These are phyloP conservation scores for Raphanus raphanistrum DNA, from an alignment of 345 rosid genomes.

Conservation along the genomic window DNA sequence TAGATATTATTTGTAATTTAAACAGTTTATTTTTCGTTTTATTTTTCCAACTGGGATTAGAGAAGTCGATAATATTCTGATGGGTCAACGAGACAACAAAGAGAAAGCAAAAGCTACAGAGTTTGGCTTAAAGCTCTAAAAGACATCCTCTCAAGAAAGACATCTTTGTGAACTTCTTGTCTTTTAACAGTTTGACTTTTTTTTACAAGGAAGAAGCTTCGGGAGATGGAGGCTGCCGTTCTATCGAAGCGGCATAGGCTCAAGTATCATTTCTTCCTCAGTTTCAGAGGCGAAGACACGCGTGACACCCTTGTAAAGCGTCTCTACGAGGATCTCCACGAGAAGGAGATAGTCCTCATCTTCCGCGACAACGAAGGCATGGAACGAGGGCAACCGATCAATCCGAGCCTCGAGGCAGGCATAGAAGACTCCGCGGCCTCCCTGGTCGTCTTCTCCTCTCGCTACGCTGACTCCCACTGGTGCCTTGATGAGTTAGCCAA, in stretches of 20 bases:
- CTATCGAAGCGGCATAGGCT: slow-evolving; percentile 30
- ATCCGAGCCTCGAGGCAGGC: slow-evolving; percentile 36
- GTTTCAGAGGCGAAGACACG: slow-evolving; percentile 60
- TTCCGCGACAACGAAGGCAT: slow-evolving; percentile 39
- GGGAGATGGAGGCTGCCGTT: slow-evolving; percentile 15
- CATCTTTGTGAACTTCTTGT: neutral
- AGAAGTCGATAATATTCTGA: neutral
- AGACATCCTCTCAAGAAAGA: neutral
- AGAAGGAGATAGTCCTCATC: slow-evolving; percentile 25
- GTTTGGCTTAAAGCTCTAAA: neutral
- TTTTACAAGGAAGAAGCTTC: neutral
- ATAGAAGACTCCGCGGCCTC: slow-evolving; percentile 57
- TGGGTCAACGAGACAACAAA: neutral
- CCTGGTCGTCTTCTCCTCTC: slow-evolving; percentile 42
- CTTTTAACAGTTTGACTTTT: neutral
- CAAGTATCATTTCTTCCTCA: slow-evolving; percentile 52
- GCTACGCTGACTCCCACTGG: slow-evolving; percentile 50
- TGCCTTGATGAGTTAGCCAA: slow-evolving; percentile 52
- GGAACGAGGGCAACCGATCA: slow-evolving; percentile 45
- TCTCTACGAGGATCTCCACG: slow-evolving; percentile 22
- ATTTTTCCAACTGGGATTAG: neutral
- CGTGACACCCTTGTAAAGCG: slow-evolving; percentile 34
- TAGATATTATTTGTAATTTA: neutral
- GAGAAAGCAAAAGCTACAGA: neutral
- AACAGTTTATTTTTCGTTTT: neutral